These are phyloP conservation scores for Picochlorum sp. DNA, from an alignment of 139 green algal species.

Conservation along the genomic window DNA sequence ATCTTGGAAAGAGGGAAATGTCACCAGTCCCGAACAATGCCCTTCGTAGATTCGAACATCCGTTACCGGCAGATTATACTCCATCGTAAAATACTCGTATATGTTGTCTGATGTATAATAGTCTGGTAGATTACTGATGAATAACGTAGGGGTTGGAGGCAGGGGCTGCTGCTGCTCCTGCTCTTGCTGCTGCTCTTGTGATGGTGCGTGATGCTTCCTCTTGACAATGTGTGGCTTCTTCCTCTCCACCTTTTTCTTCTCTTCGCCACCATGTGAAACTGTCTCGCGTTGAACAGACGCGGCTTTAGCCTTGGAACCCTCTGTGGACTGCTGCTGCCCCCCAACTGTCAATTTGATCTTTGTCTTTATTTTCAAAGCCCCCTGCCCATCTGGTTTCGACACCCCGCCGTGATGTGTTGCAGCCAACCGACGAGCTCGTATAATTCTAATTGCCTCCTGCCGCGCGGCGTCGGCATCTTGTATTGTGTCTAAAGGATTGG, in stretches of 20 bases:
- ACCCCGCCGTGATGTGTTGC: background rate
- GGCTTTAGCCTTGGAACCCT: constrained; percentile 9
- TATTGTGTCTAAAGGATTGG: too few species aligned
- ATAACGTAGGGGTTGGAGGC: constrained; percentile 21
- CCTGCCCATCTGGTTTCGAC: background rate
- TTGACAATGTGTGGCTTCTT: background rate
- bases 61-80: background rate
- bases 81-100: constrained; percentile 23
- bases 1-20: constrained; percentile 21
- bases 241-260: background rate
- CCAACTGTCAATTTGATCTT: background rate
- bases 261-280: too few species aligned
- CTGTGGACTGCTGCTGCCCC: background rate
- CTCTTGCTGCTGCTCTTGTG: background rate
- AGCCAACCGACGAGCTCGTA: background rate
- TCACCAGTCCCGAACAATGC: constrained; percentile 44
- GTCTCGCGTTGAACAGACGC: background rate
- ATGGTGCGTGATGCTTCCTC: background rate
- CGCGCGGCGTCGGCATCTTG: background rate
- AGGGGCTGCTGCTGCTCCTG: background rate
- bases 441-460: constrained; percentile 4
- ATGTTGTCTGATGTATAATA: constrained; percentile 27
- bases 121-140: constrained; percentile 47
- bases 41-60: constrained; percentile 27
- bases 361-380: background rate